phyloP scores from a whole-genome alignment of 352 stramenopile species.

The Pythium sukuiense region DNA sequence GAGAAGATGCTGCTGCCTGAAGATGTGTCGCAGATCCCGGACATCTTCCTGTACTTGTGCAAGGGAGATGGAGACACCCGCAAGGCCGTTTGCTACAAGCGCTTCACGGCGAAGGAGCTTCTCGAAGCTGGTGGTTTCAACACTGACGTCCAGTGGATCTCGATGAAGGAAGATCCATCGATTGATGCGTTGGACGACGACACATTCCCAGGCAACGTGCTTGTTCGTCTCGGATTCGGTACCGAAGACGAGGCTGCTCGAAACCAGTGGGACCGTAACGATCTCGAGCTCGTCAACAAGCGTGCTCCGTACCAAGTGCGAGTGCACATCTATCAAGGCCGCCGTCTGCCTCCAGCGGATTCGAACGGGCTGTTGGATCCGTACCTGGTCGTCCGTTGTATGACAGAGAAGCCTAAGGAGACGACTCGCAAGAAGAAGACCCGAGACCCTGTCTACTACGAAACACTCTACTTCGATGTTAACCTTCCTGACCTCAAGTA shows the following conservation, averaged over 20 bases:
- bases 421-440: constrained; percentile 79
- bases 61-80: constrained; percentile 60
- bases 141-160: constrained; percentile 64
- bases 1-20: constrained; percentile 75
- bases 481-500: constrained; percentile 79
- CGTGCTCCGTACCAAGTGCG: constrained; percentile 81
- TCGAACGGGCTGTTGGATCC: constrained; percentile 85
- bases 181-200: constrained; percentile 79
- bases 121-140: constrained; percentile 61
- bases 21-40: constrained; percentile 75
- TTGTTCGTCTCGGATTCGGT: constrained; percentile 78
- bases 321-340: constrained; percentile 85
- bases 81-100: constrained; percentile 74
- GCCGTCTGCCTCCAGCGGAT: constrained; percentile 74
- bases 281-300: constrained; percentile 69
- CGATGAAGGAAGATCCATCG: constrained; percentile 77
- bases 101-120: constrained; percentile 78
- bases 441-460: constrained; percentile 83
- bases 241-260: constrained; percentile 65
- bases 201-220: constrained; percentile 80
- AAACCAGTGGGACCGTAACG: constrained; percentile 48
- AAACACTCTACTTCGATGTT: constrained; percentile 87
- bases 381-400: constrained; percentile 78
- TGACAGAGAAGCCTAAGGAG: constrained; percentile 76
- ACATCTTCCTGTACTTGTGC: constrained; percentile 89